Conservation (phyloP, 2,329 filamentous ascomycete species). For the Fusarium gaditjirri region DNA sequence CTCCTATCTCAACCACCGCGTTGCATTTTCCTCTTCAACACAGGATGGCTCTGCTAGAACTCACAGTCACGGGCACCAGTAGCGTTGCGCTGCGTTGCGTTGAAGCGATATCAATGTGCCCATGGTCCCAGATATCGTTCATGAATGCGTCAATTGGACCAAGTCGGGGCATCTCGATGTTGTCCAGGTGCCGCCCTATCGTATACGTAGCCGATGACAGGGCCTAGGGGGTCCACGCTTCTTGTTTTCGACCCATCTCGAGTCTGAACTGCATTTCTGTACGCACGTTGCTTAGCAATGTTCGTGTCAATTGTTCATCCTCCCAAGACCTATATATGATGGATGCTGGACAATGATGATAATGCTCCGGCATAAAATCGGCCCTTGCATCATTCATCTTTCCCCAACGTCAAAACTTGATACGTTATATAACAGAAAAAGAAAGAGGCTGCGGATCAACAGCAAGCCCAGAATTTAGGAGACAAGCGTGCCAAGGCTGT, state of each 20-base stretch:
- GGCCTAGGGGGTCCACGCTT: constrained; percentile 33
- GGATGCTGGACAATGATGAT: neutral
- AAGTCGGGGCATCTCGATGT: constrained; percentile 40
- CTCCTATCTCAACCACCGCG: neutral
- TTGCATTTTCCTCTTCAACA: neutral
- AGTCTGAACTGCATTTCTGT: constrained; percentile 20
- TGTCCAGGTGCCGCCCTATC: constrained; percentile 38
- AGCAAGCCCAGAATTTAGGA: constrained; percentile 15
- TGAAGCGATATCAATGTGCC: constrained; percentile 21
- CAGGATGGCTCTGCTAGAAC: constrained; percentile 7
- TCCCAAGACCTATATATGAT: neutral
- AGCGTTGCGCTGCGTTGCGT: constrained; percentile 32
- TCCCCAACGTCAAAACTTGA: constrained; percentile 25
- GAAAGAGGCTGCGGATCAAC: constrained; percentile 16
- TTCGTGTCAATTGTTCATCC: constrained; percentile 15
- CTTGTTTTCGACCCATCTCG: constrained; percentile 33
- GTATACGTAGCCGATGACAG: constrained; percentile 37
- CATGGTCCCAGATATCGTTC: constrained; percentile 35
- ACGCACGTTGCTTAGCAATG: constrained; percentile 25
- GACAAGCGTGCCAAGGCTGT: constrained; percentile 32
- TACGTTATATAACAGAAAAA: constrained; percentile 2
- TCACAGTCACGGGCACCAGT: constrained; percentile 23
- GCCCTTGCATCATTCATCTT: constrained; percentile 26
- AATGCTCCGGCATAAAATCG: neutral
- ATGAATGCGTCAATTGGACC: constrained; percentile 38